These are phyloP conservation scores for Acrodontium crateriforme DNA, from an alignment of 2,329 filamentous ascomycete species.

Conservation along the genomic window DNA sequence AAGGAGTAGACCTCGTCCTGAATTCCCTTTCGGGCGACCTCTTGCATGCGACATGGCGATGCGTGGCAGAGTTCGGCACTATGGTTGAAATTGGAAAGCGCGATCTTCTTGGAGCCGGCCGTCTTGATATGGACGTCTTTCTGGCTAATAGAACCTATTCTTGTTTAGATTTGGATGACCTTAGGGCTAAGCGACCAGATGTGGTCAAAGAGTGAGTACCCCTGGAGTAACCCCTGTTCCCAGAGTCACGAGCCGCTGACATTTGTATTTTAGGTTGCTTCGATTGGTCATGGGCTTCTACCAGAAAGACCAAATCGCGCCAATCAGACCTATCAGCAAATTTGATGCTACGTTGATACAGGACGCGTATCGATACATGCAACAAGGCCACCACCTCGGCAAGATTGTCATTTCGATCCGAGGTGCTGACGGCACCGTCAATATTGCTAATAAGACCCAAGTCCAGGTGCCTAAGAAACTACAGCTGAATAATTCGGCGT, in stretches of 20 bases:
- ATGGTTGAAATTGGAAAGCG: conserved; percentile 18
- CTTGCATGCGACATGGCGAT: conserved; percentile 14
- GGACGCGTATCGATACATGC: conserved; percentile 8
- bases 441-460: too few species aligned
- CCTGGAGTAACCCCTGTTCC: not conserved
- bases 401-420: conserved; percentile 9
- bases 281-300: not conserved
- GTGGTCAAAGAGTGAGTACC: not conserved
- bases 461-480: too few species aligned
- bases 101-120: conserved; percentile 6
- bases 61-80: conserved; percentile 17
- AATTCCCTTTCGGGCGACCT: conserved; percentile 16
- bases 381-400: conserved; percentile 11
- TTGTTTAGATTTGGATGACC: conserved; percentile 6
- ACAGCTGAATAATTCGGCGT: conserved; percentile 3
- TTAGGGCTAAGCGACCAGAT: too few species aligned
- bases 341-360: conserved; percentile 4
- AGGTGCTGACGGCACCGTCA: too few species aligned
- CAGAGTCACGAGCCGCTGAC: not conserved
- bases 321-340: conserved; percentile 1
- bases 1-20: conserved; percentile 22
- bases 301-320: conserved; percentile 2
- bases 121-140: conserved; percentile 9
- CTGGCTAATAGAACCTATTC: conserved; percentile 5
- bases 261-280: conserved; percentile 2